These are phyloP conservation scores for Paramecium pentaurelia DNA, from an alignment of 73 alveolate genomes.

Conservation along the genomic window DNA sequence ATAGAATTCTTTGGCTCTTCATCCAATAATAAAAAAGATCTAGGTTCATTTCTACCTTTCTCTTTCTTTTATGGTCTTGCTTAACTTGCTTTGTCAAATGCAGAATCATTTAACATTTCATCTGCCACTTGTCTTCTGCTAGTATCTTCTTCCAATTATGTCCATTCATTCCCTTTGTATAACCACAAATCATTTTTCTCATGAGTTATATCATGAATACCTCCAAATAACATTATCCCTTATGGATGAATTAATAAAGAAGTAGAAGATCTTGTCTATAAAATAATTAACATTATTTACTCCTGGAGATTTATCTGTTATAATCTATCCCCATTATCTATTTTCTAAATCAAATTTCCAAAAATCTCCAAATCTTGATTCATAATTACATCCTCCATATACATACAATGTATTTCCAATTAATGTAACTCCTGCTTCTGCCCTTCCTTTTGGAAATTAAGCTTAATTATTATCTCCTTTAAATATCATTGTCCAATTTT, in stretches of 20 bases:
- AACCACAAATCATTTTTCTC: slow-evolving; percentile 43
- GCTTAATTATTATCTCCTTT: neutral
- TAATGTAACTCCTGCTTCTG: slow-evolving; percentile 13
- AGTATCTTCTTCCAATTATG: neutral
- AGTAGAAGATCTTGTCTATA: slow-evolving; percentile 24
- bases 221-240: slow-evolving; percentile 40
- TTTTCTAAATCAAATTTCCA: slow-evolving; percentile 61
- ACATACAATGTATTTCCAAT: slow-evolving; percentile 47
- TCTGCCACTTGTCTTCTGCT: neutral
- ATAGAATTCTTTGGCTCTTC: neutral
- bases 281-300: neutral
- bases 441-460: neutral
- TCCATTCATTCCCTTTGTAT: slow-evolving; percentile 6
- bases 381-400: slow-evolving; percentile 65
- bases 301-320: slow-evolving; percentile 38
- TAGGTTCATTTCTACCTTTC: slow-evolving; percentile 1
- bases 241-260: neutral
- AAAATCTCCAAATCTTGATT: slow-evolving; percentile 56
- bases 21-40: neutral
- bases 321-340: slow-evolving; percentile 27
- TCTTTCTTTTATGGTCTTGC: slow-evolving; percentile 18
- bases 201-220: slow-evolving; percentile 52
- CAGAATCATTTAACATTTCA: slow-evolving; percentile 24
- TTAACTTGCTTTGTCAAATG: slow-evolving; percentile 6
- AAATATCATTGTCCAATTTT: neutral